phyloP scores from a whole-genome alignment of 441 rosid species.

The Mallotus repandus region DNA sequence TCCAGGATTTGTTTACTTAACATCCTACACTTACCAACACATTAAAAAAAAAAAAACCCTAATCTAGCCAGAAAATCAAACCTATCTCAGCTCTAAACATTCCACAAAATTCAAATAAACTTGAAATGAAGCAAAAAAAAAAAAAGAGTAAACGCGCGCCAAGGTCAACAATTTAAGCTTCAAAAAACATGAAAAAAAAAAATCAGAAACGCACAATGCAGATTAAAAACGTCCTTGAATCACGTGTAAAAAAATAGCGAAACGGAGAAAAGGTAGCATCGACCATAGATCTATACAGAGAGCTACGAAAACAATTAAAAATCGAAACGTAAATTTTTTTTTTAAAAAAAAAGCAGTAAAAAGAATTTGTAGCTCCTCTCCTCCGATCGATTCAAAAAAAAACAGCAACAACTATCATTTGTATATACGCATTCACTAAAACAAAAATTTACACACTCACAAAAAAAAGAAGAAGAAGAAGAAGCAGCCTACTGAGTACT shows the following conservation, averaged over 20 bases:
- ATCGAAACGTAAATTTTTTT: conserved; percentile 3
- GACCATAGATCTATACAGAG: conserved; percentile 35
- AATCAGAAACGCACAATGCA: not conserved
- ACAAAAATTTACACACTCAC: not conserved
- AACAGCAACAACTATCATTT: not conserved
- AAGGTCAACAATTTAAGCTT: conserved; percentile 11
- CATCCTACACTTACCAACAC: not conserved
- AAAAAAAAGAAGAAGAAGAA: not conserved
- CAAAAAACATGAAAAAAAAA: not conserved
- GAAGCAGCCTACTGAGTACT: conserved; percentile 34
- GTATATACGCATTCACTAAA: not conserved
- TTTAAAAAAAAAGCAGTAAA: not conserved
- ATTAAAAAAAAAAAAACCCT: not conserved
- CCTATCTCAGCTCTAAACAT: not conserved
- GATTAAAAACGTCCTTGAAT: not conserved
- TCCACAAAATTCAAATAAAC: not conserved
- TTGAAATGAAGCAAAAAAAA: not conserved
- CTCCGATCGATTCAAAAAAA: conserved; percentile 16
- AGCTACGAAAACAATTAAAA: no score
- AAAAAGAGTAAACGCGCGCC: not conserved
- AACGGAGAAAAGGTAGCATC: conserved; percentile 9
- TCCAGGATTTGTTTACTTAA: not conserved
- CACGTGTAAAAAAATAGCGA: not conserved
- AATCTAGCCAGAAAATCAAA: not conserved
- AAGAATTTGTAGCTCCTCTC: conserved; percentile 17